These are phyloP conservation scores for Crithidia fasciculata DNA, from an alignment of 208 protist genomes.

Conservation along the genomic window DNA sequence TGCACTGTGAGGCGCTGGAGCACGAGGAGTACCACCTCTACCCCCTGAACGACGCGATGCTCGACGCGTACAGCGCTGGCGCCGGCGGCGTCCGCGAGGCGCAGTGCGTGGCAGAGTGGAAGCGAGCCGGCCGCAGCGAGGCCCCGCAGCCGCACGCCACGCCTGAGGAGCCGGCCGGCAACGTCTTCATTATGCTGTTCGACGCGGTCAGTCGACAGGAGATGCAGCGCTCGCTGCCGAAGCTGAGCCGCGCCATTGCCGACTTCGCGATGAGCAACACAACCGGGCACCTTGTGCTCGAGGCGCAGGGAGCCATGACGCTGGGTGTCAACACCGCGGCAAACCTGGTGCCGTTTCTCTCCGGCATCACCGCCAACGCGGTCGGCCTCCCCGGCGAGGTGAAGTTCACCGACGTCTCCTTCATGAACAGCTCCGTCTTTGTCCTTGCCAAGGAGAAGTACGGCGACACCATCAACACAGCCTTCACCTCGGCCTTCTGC, in stretches of 20 bases:
- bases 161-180: slow-evolving; percentile 39
- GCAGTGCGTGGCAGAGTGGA: neutral
- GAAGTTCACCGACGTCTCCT: slow-evolving; percentile 5
- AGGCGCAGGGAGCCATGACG: slow-evolving; percentile 51
- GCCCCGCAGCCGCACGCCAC: neutral
- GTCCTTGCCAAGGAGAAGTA: slow-evolving; percentile 47
- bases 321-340: slow-evolving; percentile 41
- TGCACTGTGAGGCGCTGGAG: slow-evolving; percentile 38
- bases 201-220: slow-evolving; percentile 69
- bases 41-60: slow-evolving; percentile 28
- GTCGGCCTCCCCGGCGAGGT: neutral
- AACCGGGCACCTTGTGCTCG: slow-evolving; percentile 39
- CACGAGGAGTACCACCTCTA: slow-evolving; percentile 66
- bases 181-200: slow-evolving; percentile 60
- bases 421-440: slow-evolving; percentile 37
- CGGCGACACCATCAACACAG: slow-evolving; percentile 44
- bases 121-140: neutral
- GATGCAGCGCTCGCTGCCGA: slow-evolving; percentile 55
- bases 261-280: slow-evolving; percentile 33
- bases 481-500: slow-evolving; percentile 49
- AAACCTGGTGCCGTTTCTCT: slow-evolving; percentile 46
- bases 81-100: neutral
- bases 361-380: slow-evolving; percentile 17
- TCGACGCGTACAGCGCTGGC: neutral
- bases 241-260: slow-evolving; percentile 49